phyloP scores from a whole-genome alignment of 1,284 basidiomycete genomes.

The Naganishia cerealis region DNA sequence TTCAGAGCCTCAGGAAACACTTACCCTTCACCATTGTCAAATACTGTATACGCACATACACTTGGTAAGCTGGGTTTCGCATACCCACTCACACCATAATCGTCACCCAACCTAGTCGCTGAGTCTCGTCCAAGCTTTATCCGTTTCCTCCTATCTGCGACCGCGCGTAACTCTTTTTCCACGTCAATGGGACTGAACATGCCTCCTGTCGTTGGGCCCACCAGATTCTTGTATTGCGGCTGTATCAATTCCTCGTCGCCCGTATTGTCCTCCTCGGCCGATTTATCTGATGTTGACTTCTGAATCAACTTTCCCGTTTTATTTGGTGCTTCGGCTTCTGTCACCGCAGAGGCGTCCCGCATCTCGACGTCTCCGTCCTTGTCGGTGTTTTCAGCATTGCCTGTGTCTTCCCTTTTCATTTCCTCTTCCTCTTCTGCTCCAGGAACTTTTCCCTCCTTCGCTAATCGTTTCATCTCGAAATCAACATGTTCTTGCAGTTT shows the following conservation, averaged over 20 bases:
- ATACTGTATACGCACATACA: slow-evolving; percentile 86
- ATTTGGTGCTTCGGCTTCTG: slow-evolving; percentile 1
- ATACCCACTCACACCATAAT: slow-evolving; percentile 36
- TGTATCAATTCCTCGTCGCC: slow-evolving; percentile 17
- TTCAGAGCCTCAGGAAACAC: slow-evolving; percentile 41
- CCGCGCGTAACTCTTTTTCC: slow-evolving; percentile 82
- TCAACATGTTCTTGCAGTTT: slow-evolving; percentile 30
- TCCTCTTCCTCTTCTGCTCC: slow-evolving; percentile 13
- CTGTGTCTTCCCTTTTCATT: slow-evolving; percentile 2
- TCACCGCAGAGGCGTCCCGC: slow-evolving; percentile 4
- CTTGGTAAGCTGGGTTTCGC: slow-evolving; percentile 64
- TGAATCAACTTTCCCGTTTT: not conserved
- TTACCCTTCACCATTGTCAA: slow-evolving; percentile 86
- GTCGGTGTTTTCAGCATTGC: not conserved
- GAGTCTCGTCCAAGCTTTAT: slow-evolving; percentile 73
- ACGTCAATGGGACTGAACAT: slow-evolving; percentile 82
- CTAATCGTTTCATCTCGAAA: slow-evolving; percentile 19
- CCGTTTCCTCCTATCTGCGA: slow-evolving; percentile 84
- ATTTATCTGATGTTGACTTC: slow-evolving; percentile 1
- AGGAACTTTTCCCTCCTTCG: slow-evolving; percentile 4
- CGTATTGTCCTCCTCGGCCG: slow-evolving; percentile 17
- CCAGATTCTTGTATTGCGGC: slow-evolving; percentile 25
- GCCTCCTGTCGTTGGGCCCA: slow-evolving; percentile 22
- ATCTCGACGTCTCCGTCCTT: slow-evolving; percentile 30
- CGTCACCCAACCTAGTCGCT: slow-evolving; percentile 35